Base-by-base conservation (phyloP, 2,329 filamentous ascomycete species). In the Neofusicoccum sp. region DNA sequence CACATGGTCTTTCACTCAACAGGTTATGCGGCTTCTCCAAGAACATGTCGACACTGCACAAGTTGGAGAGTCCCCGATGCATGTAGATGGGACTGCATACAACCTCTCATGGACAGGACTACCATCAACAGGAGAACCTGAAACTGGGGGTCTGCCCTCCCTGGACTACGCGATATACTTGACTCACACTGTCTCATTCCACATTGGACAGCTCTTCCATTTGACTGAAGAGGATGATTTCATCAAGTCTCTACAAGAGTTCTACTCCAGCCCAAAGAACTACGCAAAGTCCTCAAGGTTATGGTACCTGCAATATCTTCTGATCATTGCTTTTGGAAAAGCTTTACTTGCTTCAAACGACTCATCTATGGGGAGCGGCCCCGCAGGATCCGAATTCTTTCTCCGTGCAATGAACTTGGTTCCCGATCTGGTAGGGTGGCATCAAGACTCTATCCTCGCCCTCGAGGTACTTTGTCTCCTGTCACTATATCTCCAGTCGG, bases 141-240 rank as follows among this genome's bases (percentile, higher is more conserved):
- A 6, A 3, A 45, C 41, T 9, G 28, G 9, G 28, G 41, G 20
- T 14, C 47, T 51, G 9, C 47, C 47, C 4, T n/a, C 47, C 11
- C 12, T 51, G 31, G 34, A 51, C 47, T 38, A 51, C n/a, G 47
- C 47, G n/a, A 33, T 51, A 12, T 51, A 51, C 47, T 38, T 51
- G 28, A 38, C 34, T 5, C 31, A 38, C n/a, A 34, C 47, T 3
- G 28, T 51, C 11, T 12, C 31, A 26, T 51, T 51, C 47, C 47
- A 51, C 28, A 51, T 51, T 16, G 26, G 47, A 5, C 31, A 11
- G n/a, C 31, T 51, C 9, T 51, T 34, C 20, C 47, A 51, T n/a
- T n/a, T 51, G 6, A 2, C 16, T 12, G 31, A 51, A 20, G 47
- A 51, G 33, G 47, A 51, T 9, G 1, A 12, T 16, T 51, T 51